Evolutionary conservation across 768 basidiomycete genomes (phyloP), one percentile per base, ranked within the genome.

Genomic region (Pleurotus citrinopileatus): DNA sequence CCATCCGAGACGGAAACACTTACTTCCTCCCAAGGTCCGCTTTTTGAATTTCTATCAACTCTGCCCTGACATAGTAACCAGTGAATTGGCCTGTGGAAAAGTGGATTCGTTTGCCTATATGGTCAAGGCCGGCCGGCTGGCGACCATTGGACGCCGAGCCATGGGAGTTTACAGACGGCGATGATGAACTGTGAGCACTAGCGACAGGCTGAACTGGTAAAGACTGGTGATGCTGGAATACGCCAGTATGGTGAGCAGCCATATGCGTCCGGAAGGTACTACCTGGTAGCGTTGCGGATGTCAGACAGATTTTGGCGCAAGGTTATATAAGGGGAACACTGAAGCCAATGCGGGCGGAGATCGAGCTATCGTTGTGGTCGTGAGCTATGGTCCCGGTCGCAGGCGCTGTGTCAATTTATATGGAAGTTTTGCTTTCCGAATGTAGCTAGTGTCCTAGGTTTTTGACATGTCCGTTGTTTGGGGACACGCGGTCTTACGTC

Each of bases 11-110:
- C 40, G 5, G 44, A 55, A 53, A n/a, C 12, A 65, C 70, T 61
- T 61, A 86, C 84, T 87, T 87, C 67, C 86, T 71, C n/a, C 84
- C 84, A 26, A 86, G 70, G 60, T 84, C 74, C 4, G 86, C 84
- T 55, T 83, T 83, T 60, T 87, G 86, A 10, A 83, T 65, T 70
- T 84, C 86, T 53, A 70, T 61, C 25, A 82, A 70, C 64, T 81
- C 75, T 61, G 76, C 78, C 27, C 81, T 78, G 50, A 84, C 73
- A 1, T 76, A 80, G 32, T 71, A 73, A 22, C 84, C 86, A 42
- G 76, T 69, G 64, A 88, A 84, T 58, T 82, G 83, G 36, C 87
- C 89, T 50, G 71, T 69, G 13, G 66, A 67, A 60, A 83, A 89
- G 55, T 70, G 72, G 42, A 86, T 81, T 3, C 83, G 83, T 32